phyloP scores from a whole-genome alignment of 148 eudicot genomes.

The Rhododendron vialii region DNA sequence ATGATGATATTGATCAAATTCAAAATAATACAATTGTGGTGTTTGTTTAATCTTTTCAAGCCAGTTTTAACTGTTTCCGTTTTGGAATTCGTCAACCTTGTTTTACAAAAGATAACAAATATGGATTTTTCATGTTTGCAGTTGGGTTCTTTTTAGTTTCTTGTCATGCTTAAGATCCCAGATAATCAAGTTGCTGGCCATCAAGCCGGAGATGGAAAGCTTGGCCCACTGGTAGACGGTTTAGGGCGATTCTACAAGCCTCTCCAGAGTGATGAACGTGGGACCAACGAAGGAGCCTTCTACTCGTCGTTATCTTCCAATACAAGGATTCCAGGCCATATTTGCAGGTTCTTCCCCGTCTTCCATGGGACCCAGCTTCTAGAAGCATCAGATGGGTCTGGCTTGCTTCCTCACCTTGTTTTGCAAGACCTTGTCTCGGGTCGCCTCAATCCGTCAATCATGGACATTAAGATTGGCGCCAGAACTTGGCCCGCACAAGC shows the following conservation, averaged over 20 bases:
- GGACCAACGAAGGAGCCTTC: constrained; percentile 58
- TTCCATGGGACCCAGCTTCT: constrained; percentile 61
- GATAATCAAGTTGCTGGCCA: constrained; percentile 95
- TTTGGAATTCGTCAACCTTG: background rate
- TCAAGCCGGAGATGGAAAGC: constrained; percentile 55
- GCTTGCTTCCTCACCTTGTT: constrained; percentile 66
- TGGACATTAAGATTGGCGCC: constrained; percentile 83
- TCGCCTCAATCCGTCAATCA: constrained; percentile 55
- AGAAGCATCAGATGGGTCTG: constrained; percentile 81
- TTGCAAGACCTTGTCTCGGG: constrained; percentile 46
- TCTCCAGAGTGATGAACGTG: constrained; percentile 72
- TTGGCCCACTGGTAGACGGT: constrained; percentile 76
- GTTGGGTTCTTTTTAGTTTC: background rate
- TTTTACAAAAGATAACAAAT: background rate
- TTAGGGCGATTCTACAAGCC: constrained; percentile 92
- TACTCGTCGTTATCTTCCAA: constrained; percentile 58
- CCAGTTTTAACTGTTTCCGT: background rate
- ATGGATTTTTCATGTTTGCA: background rate
- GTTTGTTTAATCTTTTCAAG: background rate
- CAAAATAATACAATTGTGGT: background rate
- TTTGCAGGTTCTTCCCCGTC: constrained; percentile 61
- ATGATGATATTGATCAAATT: background rate
- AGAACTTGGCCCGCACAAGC: constrained; percentile 74
- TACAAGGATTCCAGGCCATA: constrained; percentile 39
- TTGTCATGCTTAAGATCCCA: constrained; percentile 51